Base-by-base conservation (phyloP, 306 rosid genomes). In the Cucumis hystrix region DNA sequence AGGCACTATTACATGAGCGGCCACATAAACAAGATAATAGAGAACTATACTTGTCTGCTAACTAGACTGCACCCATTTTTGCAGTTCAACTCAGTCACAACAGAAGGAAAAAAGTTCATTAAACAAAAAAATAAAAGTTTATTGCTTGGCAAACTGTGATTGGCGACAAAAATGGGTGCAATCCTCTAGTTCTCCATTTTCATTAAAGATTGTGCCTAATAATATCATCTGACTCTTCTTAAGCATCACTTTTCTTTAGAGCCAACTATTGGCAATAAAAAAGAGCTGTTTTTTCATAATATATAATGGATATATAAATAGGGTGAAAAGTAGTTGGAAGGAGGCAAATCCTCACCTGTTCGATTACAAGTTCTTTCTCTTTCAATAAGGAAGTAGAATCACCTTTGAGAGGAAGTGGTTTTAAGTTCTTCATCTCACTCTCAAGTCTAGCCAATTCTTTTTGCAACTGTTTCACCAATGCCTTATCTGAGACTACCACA, bases 391-490 rank as follows among this genome's bases (percentile, higher is more conserved):
- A 57, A 79, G 83, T 80, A 80, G 83, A 69, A 80, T 85, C 80
- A 13, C 7, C 20, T 39, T 79, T 51, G 77, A 54, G 65, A n/a
- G 84, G 78, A 76, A 56, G 82, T 28, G 93, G 83, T 21, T 79
- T 82, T 52, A 82, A 82, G 84, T 45, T 88, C 85, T 71, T 88
- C 80, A 95, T 64, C 65, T 93, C 91, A 14, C 74, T 82, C 76
- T 92, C 92, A 88, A 94, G 79, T 82, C 88, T 87, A 33, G 91
- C 85, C 87, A 94, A 60, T 83, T 92, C 96, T 43, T 70, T 83
- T 76, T 86, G 92, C 79, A 94, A 84, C 82, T 86, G 97, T 85
- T 87, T 89, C 56, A 94, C 97, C 91, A 92, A 79, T 59, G 87
- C 86, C 84, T 94, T 94, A 84, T 94, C 98, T 45, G 98, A 87